Percentiles rank a stretch among this genome's conserved stretches.
These are phyloP conservation scores for Aurinia saxatilis DNA, from an alignment of 345 rosid genomes.

Conservation along the genomic window DNA sequence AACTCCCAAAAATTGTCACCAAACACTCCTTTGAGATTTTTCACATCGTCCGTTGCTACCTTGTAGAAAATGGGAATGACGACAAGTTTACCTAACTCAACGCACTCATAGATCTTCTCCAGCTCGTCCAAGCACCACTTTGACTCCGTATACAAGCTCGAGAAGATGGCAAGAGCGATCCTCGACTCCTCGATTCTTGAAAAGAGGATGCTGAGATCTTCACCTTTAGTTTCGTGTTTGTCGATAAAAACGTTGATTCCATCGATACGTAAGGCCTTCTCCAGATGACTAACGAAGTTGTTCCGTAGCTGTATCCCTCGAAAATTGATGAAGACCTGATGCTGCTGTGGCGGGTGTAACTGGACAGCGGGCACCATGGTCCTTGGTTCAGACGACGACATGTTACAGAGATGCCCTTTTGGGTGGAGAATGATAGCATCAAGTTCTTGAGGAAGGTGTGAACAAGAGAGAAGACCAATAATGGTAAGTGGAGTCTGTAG, in stretches of 20 bases:
- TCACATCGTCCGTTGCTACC: not conserved
- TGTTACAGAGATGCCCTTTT: too few species aligned
- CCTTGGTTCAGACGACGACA: too few species aligned
- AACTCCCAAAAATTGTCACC: not conserved
- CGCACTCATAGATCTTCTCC: not conserved
- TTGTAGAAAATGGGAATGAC: constrained; percentile 1
- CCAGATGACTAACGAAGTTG: not conserved
- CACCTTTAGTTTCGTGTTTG: not conserved
- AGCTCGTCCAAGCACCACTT: not conserved
- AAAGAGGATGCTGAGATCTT: not conserved
- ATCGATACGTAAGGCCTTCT: not conserved
- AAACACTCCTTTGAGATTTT: not conserved
- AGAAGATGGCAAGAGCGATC: not conserved
- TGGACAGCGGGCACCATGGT: too few species aligned
- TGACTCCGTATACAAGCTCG: not conserved
- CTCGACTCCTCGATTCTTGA: not conserved
- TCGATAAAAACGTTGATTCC: not conserved
- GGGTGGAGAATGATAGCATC: too few species aligned
- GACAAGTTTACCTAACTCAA: not conserved
- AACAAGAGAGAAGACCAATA: too few species aligned
- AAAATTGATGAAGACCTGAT: constrained; percentile 9
- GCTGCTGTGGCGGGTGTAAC: not conserved
- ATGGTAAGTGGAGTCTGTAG: too few species aligned
- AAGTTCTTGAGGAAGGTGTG: too few species aligned
- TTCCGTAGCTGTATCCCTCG: not conserved